Base-by-base conservation (phyloP, 2,329 filamentous ascomycete genomes). In the Thielaviopsis euricoi region DNA sequence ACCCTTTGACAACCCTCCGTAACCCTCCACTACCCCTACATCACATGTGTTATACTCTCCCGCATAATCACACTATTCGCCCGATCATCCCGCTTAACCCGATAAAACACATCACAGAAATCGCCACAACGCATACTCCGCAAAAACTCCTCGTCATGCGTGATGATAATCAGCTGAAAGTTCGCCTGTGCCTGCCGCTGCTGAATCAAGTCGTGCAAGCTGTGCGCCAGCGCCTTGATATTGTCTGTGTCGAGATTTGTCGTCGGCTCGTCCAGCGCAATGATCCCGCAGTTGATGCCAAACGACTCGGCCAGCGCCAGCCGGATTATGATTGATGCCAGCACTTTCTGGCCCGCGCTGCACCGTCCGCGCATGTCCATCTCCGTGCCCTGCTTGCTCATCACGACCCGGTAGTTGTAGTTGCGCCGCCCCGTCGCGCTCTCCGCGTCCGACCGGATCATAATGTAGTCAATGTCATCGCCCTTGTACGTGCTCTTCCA, bases 351-450 rank as follows among this genome's bases (percentile, higher is more conserved):
- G 3, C 93, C 93, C 1, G 93, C 93, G 64, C 87, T 94, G 76
- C 93, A 98, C 58, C 93, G 87, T 1, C 93, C 94, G 62, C 93
- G 88, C 93, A 98, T 98, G 73, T 98, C 93, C 89, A 98, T 95
- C 71, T 98, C 93, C 0, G 87, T 88, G 66, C 94, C 89, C 68
- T 91, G 86, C 74, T 98, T 98, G 64, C 95, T 83, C 93, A 98
- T 98, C 71, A 88, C 90, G 6, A 98, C 85, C 52, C 93, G 87
- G 75, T 98, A 98, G 72, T 98, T 97, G 78, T 97, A 97, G 62
- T 78, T 87, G 65, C 88, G 83, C 66, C 88, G 89, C 56, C 81
- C 84, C 58, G 81, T 71, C 48, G 76, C 76, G 52, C 79, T 81
- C 68, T 97, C 93, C 64, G 83, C 85, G 70, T 97, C 91, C 19